Evolutionary conservation across 345 rosid species (phyloP).

Genomic region (Gossypium australe): DNA sequence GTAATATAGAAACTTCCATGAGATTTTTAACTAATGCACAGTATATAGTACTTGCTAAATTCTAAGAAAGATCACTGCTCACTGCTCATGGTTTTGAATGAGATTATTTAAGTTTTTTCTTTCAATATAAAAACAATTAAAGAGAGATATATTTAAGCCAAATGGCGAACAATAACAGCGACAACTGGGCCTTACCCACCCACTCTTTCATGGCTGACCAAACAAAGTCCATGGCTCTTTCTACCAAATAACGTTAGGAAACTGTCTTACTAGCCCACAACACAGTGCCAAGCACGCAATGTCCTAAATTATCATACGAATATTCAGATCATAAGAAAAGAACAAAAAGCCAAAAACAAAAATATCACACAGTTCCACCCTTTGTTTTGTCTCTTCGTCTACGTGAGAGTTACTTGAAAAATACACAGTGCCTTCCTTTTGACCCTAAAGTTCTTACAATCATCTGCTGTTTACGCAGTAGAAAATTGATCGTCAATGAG

Average conservation of each 20-base stretch:
- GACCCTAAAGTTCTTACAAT: background rate
- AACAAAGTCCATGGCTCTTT: background rate
- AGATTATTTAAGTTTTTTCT: background rate
- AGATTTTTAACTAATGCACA: background rate
- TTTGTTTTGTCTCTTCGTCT: constrained; percentile 7
- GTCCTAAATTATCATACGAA: background rate
- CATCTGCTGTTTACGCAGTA: background rate
- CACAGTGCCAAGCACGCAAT: background rate
- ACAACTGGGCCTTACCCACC: constrained; percentile 42
- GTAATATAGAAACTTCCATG: no score
- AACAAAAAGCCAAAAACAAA: background rate
- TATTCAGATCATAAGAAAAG: background rate
- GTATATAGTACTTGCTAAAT: no score
- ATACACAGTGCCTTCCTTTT: background rate
- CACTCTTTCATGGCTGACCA: background rate
- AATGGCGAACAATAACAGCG: constrained; percentile 35
- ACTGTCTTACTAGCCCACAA: background rate
- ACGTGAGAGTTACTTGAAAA: constrained; percentile 3
- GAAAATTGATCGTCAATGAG: background rate
- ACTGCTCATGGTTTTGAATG: no score
- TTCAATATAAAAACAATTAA: background rate
- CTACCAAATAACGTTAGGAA: background rate
- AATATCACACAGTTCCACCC: background rate
- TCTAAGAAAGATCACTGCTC: no score
- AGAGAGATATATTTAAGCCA: background rate